Evolutionary conservation across 2,329 filamentous ascomycete genomes (phyloP), one percentile per base, ranked within the genome.

Genomic region (Harringtonia aguacate): DNA sequence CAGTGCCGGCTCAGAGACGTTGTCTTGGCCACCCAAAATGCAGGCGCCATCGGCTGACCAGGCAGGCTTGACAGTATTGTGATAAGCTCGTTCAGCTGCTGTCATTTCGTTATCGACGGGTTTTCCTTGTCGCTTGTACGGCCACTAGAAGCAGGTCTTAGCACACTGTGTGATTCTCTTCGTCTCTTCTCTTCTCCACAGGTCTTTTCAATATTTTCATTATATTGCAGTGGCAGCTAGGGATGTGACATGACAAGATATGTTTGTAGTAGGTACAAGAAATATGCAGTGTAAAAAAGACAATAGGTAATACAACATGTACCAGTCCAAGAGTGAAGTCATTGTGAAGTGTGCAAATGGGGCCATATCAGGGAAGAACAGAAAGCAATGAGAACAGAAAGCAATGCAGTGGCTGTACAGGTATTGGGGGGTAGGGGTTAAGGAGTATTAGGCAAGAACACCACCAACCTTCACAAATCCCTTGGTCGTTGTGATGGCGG

Each of bases 391-490:
- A 35, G 7, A 28, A 14, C 29, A 12, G 7, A 9, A 34, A 22
- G 35, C 14, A 33, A 53, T 53, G 55, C 51, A 58, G 55, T 60
- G 60, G 56, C 51, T 61, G 58, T 56, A n/a, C n/a, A n/a, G n/a
- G n/a, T n/a, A n/a, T n/a, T n/a, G n/a, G n/a, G n/a, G n/a, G n/a
- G n/a, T n/a, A n/a, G n/a, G n/a, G n/a, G n/a, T n/a, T n/a, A n/a
- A n/a, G n/a, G n/a, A n/a, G n/a, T n/a, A n/a, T 69, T 36, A 31
- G 41, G 36, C 31, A 48, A 39, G 27, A 24, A n/a, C 12, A 43
- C 44, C 64, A 90, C 90, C 84, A 79, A 97, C 92, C 89, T 97
- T 73, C 46, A 74, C 82, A 64, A 90, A 85, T 59, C 85, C 84
- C 65, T 78, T 78, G 54, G 69, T 66, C 48, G 70, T 62, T 52